These are phyloP conservation scores for Mucuna pruriens DNA, from an alignment of 306 rosid genomes.

Conservation along the genomic window DNA sequence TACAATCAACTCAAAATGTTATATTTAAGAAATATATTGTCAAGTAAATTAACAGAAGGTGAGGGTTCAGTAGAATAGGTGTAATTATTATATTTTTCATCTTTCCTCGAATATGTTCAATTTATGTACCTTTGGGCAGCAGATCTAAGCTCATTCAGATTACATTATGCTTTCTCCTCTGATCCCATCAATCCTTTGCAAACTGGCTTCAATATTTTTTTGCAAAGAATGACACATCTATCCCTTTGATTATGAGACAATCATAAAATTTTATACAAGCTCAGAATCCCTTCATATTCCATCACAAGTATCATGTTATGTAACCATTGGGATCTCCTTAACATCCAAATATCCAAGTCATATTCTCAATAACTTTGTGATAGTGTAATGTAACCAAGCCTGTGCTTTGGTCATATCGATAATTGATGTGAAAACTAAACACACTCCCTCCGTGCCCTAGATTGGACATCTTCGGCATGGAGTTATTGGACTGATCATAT, in stretches of 20 bases:
- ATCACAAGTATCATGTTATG: slow-evolving; percentile 7
- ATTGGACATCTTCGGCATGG: too few relatives aligned
- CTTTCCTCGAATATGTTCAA: not conserved
- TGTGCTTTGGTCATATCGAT: too few relatives aligned
- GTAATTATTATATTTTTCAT: slow-evolving; percentile 2
- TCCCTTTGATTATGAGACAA: slow-evolving; percentile 23
- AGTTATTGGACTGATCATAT: too few relatives aligned
- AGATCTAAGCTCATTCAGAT: slow-evolving; percentile 22
- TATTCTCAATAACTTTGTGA: not conserved
- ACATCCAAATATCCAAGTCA: slow-evolving; percentile 23
- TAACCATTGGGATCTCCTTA: not conserved
- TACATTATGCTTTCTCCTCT: slow-evolving; percentile 7
- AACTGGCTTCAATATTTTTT: slow-evolving; percentile 4
- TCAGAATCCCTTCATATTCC: slow-evolving; percentile 18
- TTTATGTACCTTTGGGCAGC: not conserved
- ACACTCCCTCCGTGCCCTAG: too few relatives aligned
- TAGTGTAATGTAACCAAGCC: too few relatives aligned
- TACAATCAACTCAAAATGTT: slow-evolving; percentile 13
- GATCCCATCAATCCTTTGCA: not conserved
- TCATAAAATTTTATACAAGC: slow-evolving; percentile 27
- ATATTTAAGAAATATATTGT: not conserved
- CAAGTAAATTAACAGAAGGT: slow-evolving; percentile 16
- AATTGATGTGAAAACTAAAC: too few relatives aligned
- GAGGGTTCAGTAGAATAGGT: not conserved
- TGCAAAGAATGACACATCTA: slow-evolving; percentile 12